phyloP scores from a whole-genome alignment of 257 asterid species.

The Verbena officinalis region DNA sequence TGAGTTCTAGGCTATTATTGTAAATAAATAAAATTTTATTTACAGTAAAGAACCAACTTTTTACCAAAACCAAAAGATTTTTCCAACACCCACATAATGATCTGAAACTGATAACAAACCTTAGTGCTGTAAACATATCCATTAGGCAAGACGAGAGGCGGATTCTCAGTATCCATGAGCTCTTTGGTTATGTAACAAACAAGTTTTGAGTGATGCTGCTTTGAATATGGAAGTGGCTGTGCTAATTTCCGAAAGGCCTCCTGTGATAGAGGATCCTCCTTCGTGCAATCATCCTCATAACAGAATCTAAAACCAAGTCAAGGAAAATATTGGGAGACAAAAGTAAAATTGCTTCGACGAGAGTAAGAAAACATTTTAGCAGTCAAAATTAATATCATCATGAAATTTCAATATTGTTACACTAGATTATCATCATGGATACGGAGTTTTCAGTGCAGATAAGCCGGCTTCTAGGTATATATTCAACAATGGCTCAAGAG shows the following conservation, averaged over 20 bases:
- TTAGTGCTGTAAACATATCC: slow-evolving; percentile 98
- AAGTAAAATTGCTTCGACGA: no score
- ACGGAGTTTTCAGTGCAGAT: slow-evolving; percentile 98
- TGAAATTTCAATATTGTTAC: slow-evolving; percentile 6
- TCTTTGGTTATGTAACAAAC: slow-evolving; percentile 91
- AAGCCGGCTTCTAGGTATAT: slow-evolving; percentile 97
- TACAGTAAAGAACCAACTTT: no score
- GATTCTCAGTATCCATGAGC: slow-evolving; percentile 96
- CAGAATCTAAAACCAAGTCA: slow-evolving; percentile 74
- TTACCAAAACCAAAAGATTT: no score
- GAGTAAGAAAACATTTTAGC: slow-evolving; percentile 4
- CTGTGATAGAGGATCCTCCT: slow-evolving; percentile 97
- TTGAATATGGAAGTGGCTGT: slow-evolving; percentile 82
- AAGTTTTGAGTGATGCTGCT: slow-evolving; percentile 97
- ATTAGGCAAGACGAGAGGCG: slow-evolving; percentile 95
- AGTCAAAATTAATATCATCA: background rate
- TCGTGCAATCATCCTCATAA: slow-evolving; percentile 90
- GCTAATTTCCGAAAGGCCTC: slow-evolving; percentile 95
- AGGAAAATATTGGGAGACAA: no score
- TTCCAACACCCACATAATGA: no score
- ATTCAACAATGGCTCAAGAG: slow-evolving; percentile 86
- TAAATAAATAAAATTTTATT: no score
- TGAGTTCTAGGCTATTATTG: no score
- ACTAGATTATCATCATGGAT: slow-evolving; percentile 47
- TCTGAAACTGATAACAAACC: slow-evolving; percentile 46